A percentile compares a stretch with the other conserved stretches of the same genome.
Conservation (phyloP, 108 stramenopile genomes). For the Discostella stelligeroides region DNA sequence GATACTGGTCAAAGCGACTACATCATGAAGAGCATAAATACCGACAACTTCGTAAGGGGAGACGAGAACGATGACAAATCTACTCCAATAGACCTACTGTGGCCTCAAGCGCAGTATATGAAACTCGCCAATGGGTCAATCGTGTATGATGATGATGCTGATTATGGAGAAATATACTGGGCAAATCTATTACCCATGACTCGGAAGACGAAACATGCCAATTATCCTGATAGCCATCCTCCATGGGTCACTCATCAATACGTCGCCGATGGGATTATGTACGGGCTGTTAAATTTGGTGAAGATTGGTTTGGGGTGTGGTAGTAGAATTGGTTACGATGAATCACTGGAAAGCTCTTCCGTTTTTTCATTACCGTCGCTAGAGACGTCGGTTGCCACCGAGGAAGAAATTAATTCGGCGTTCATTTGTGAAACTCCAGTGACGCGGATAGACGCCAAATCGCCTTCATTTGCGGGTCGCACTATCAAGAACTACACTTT, state of each 20-base stretch:
- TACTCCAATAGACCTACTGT: conserved; percentile 8
- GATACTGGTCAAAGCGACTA: neutral
- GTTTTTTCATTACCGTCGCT: too few species aligned
- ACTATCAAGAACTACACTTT: neutral
- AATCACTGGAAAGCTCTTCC: neutral
- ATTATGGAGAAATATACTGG: conserved; percentile 3
- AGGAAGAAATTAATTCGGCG: conserved; percentile 8
- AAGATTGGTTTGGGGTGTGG: conserved; percentile 13
- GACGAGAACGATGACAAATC: neutral
- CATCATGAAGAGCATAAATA: neutral
- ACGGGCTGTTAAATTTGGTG: conserved; percentile 9
- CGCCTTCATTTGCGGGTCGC: neutral
- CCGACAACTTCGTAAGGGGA: neutral
- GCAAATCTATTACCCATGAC: conserved; percentile 14
- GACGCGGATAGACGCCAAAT: conserved; percentile 23
- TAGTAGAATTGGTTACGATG: neutral
- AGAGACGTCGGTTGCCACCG: conserved; percentile 10
- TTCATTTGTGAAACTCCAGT: conserved; percentile 22
- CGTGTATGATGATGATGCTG: neutral
- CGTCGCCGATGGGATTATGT: conserved; percentile 23
- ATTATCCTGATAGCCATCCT: conserved; percentile 22
- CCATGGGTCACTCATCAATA: conserved; percentile 37
- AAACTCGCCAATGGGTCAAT: conserved; percentile 11
- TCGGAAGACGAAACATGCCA: conserved; percentile 15
- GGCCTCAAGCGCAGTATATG: conserved; percentile 16